A percentile compares a stretch with the other conserved stretches of the same genome.
Evolutionary conservation across 1,284 basidiomycete species (phyloP).

Genomic region (Anthracocystis setariae): DNA sequence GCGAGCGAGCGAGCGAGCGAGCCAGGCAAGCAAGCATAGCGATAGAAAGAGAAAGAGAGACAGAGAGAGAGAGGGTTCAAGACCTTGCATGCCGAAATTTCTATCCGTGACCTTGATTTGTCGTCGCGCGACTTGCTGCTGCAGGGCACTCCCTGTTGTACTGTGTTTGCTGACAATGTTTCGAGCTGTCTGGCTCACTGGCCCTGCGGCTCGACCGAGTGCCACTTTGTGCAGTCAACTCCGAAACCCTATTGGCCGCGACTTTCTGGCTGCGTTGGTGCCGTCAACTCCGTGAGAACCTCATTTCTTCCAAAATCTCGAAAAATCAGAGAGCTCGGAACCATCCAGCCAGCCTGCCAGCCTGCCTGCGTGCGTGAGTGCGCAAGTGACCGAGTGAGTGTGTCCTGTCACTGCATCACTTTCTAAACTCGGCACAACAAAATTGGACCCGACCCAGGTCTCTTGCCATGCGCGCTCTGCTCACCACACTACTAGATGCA

Average conservation of each 20-base stretch:
- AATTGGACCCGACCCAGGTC: constrained; percentile 7
- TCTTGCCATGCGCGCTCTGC: background rate
- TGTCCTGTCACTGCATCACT: constrained; percentile 22
- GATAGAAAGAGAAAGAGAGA: too few species aligned
- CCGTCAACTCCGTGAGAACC: background rate
- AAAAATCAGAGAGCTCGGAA: constrained; percentile 11
- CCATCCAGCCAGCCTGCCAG: too few species aligned
- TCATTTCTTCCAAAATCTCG: constrained; percentile 34
- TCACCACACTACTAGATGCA: background rate
- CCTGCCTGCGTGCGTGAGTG: too few species aligned
- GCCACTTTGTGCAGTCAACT: background rate
- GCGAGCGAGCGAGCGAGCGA: too few species aligned
- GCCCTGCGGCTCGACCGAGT: background rate
- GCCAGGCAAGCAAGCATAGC: too few species aligned
- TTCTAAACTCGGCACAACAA: constrained; percentile 4
- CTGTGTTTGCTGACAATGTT: background rate
- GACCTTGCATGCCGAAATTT: too few species aligned
- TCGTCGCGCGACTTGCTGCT: too few species aligned
- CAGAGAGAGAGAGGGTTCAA: too few species aligned
- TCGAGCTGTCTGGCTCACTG: background rate
- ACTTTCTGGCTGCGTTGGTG: background rate
- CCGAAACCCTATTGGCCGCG: background rate
- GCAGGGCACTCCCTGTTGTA: background rate
- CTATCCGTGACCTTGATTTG: too few species aligned
- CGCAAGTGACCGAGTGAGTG: too few species aligned